Evolutionary conservation across 495 filamentous ascomycete species (phyloP).

Genomic region (Filosporella fistucella): DNA sequence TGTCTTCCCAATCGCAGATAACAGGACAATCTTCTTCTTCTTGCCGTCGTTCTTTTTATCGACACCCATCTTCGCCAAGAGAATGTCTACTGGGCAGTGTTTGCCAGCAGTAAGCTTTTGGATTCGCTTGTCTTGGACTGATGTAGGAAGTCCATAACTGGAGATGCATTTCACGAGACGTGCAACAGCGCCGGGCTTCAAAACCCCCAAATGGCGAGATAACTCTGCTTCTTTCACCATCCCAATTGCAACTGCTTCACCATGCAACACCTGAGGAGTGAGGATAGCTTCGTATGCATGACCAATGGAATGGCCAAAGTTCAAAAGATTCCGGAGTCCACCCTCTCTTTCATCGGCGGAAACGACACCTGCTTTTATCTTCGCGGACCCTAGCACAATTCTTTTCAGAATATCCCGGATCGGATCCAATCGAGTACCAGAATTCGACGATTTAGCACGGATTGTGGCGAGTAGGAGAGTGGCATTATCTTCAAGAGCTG

Average conservation of each 20-base stretch:
- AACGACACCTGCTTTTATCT: slow-evolving; percentile 90
- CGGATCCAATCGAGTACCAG: slow-evolving; percentile 48
- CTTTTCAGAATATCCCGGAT: slow-evolving; percentile 78
- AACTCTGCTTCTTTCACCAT: slow-evolving; percentile 98
- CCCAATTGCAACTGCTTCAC: slow-evolving; percentile 92
- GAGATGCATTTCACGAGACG: slow-evolving; percentile 87
- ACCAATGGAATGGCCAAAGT: slow-evolving; percentile 97
- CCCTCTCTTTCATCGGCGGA: slow-evolving; percentile 92
- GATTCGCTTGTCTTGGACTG: slow-evolving; percentile 78
- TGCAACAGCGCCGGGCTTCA: slow-evolving; percentile 82
- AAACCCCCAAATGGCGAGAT: slow-evolving; percentile 81
- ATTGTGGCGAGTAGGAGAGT: slow-evolving; percentile 68
- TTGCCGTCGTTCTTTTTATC: slow-evolving; percentile 98
- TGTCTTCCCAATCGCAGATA: slow-evolving; percentile 85
- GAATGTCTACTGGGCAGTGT: slow-evolving; percentile 82
- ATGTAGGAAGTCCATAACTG: slow-evolving; percentile 89
- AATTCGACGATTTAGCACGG: slow-evolving; percentile 8
- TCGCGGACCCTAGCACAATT: slow-evolving; percentile 81
- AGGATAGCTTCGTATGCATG: slow-evolving; percentile 95
- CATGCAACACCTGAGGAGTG: slow-evolving; percentile 91
- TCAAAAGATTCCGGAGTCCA: slow-evolving; percentile 88
- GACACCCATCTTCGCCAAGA: slow-evolving; percentile 89
- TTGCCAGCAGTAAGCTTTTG: slow-evolving; percentile 81
- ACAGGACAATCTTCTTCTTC: slow-evolving; percentile 95
- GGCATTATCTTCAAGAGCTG: slow-evolving; percentile 77